Evolutionary conservation across 2,329 filamentous ascomycete genomes (phyloP), one percentile per base, ranked within the genome.

Genomic region (Periglandula ipomoeae): DNA sequence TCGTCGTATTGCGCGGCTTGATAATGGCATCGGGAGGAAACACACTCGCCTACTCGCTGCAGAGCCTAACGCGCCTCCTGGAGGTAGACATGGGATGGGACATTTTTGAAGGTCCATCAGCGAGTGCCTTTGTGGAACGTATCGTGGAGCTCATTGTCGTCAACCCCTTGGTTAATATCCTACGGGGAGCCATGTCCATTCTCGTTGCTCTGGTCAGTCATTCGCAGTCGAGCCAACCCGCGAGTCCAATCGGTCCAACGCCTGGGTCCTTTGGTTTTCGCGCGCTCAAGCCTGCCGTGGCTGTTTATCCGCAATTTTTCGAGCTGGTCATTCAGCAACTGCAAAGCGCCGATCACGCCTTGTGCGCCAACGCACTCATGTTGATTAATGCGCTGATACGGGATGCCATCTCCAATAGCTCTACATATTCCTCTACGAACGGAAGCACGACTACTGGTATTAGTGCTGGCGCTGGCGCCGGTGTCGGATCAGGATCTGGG

Each of bases 51-150:
- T 98, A 98, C 70, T 88, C 90, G 53, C 74, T 98, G 52, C 91
- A 95, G 56, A 93, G 88, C 59, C 78, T 97, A 59, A 87, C 84
- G 50, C 81, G 89, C 49, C 70, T 98, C 52, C 74, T 98, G 53
- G 93, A 98, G 69, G 86, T 97, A 35, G 93, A 97, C 69, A 95
- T 96, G 79, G 93, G 93, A 51, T 98, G 93, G 93, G 90, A 97
- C 55, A 81, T 86, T 52, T 87, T 90, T 59, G 82, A 87, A 59
- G 74, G 76, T 2, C 67, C 76, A 17, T 71, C 73, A 5, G 71
- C 79, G 15, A 75, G 81, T 50, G 85, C 88, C 59, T 72, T 91
- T 45, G 81, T 84, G 38, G 81, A 84, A 67, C 73, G 80, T 73
- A 82, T 95, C 52, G 90, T 97, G 58, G 86, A 96, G 65, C 76